Conservation (phyloP, 2,329 filamentous ascomycete species). For the Phialophora verrucosa region DNA sequence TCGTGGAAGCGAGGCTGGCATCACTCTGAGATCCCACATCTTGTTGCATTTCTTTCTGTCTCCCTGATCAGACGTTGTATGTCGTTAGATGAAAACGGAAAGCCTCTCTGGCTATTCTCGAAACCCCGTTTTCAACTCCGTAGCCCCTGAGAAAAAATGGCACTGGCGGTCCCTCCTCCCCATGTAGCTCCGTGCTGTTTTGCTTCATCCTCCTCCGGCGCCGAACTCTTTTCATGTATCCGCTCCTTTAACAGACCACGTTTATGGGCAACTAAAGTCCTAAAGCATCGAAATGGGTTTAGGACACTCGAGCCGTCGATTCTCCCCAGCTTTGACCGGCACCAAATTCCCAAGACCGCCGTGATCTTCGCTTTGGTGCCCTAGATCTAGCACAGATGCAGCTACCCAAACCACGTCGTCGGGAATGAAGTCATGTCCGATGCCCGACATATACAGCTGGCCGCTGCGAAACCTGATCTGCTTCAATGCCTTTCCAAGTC, state of each 20-base stretch:
- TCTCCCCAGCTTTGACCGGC: slow-evolving; percentile 10
- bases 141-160: slow-evolving; percentile 9
- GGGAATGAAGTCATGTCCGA: slow-evolving; percentile 24
- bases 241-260: slow-evolving; percentile 3
- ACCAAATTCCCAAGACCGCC: slow-evolving; percentile 6
- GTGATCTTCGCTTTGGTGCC: slow-evolving; percentile 13
- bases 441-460: slow-evolving; percentile 19
- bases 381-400: slow-evolving; percentile 14
- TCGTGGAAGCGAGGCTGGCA: not conserved
- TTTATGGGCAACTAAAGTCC: slow-evolving; percentile 14
- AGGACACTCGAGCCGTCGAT: not conserved
- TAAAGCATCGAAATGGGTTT: slow-evolving; percentile 8
- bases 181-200: slow-evolving; percentile 6
- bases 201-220: slow-evolving; percentile 8
- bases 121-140: slow-evolving; percentile 13
- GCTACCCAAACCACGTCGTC: slow-evolving; percentile 6
- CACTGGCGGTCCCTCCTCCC: slow-evolving; percentile 6
- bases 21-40: not conserved
- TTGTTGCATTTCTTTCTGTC: not conserved
- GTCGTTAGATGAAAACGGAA: not conserved
- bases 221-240: slow-evolving; percentile 11
- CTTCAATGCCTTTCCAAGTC: not conserved
- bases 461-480: not conserved
- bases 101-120: not conserved
- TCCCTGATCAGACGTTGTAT: not conserved